phyloP scores from a whole-genome alignment of 2,329 filamentous ascomycete species.

The Aspergillus novoparasiticus region DNA sequence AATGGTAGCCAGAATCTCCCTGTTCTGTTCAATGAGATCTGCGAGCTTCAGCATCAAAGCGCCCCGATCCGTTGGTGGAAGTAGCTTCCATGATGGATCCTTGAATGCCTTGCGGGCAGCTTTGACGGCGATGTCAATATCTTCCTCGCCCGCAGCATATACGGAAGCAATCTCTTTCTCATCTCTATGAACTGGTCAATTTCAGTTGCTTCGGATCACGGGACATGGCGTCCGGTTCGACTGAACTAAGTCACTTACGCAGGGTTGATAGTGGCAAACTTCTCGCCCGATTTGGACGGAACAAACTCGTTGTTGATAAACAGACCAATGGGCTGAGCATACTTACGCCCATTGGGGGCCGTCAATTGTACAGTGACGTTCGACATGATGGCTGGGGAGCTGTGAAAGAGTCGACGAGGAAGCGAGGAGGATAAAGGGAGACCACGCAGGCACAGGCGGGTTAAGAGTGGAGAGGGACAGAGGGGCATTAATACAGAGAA shows the following conservation, averaged over 20 bases:
- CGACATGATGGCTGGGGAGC: slow-evolving; percentile 36
- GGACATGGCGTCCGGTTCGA: not conserved
- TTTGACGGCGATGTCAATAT: slow-evolving; percentile 36
- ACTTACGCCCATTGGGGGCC: slow-evolving; percentile 74
- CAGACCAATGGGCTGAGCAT: slow-evolving; percentile 72
- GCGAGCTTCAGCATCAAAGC: slow-evolving; percentile 69
- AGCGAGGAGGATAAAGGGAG: slow-evolving; percentile 12
- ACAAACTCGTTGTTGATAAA: slow-evolving; percentile 86
- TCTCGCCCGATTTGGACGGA: slow-evolving; percentile 65
- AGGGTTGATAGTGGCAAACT: slow-evolving; percentile 69
- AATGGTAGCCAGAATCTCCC: slow-evolving; percentile 63
- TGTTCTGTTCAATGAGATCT: slow-evolving; percentile 67
- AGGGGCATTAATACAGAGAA: slow-evolving; percentile 5
- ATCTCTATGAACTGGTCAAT: slow-evolving; percentile 46
- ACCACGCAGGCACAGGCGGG: slow-evolving; percentile 9
- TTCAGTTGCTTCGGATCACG: slow-evolving; percentile 1
- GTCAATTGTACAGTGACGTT: slow-evolving; percentile 59
- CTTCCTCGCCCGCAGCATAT: slow-evolving; percentile 55
- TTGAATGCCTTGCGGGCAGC: slow-evolving; percentile 39
- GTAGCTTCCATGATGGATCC: slow-evolving; percentile 37
- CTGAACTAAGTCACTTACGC: slow-evolving; percentile 40
- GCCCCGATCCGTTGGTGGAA: slow-evolving; percentile 62
- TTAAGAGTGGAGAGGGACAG: slow-evolving; percentile 6
- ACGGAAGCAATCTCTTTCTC: slow-evolving; percentile 72
- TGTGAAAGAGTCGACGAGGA: slow-evolving; percentile 26